These are phyloP conservation scores for Pyrenophora tritici-repentis DNA, from an alignment of 2,329 filamentous ascomycete species.

Conservation along the genomic window DNA sequence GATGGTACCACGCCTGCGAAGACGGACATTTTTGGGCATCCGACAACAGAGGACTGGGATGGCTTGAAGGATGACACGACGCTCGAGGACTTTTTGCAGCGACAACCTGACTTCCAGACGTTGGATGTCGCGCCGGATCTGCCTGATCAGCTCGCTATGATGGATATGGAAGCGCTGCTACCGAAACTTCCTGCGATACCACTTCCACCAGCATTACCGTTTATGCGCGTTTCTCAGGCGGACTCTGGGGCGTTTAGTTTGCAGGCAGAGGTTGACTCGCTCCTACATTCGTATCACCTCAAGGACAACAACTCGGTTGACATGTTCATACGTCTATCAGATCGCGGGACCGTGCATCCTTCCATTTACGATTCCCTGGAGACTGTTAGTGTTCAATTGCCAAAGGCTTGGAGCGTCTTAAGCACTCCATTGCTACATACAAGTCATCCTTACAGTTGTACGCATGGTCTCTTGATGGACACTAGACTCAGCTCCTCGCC, in stretches of 20 bases:
- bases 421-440: slow-evolving; percentile 63
- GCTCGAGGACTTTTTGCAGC: slow-evolving; percentile 49
- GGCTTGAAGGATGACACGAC: slow-evolving; percentile 38
- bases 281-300: slow-evolving; percentile 54
- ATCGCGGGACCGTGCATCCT: slow-evolving; percentile 72
- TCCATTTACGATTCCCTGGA: slow-evolving; percentile 86
- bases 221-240: slow-evolving; percentile 36
- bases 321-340: slow-evolving; percentile 75
- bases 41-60: slow-evolving; percentile 44
- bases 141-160: slow-evolving; percentile 48
- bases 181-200: slow-evolving; percentile 48
- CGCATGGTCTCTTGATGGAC: slow-evolving; percentile 71
- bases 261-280: slow-evolving; percentile 48
- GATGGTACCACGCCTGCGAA: slow-evolving; percentile 15
- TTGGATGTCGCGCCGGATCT: slow-evolving; percentile 46
- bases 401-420: slow-evolving; percentile 50
- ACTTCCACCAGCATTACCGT: slow-evolving; percentile 39
- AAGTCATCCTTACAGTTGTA: slow-evolving; percentile 75
- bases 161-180: slow-evolving; percentile 47
- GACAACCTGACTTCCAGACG: slow-evolving; percentile 39
- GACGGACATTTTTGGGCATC: slow-evolving; percentile 25
- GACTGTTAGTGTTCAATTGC: slow-evolving; percentile 68
- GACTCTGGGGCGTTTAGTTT: slow-evolving; percentile 47
- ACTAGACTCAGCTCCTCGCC: slow-evolving; percentile 37
- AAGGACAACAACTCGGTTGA: slow-evolving; percentile 76